A percentile compares a stretch with the other conserved stretches of the same genome.
Evolutionary conservation across 169 alveolate species (phyloP).

Genomic region (Babesia sp.): DNA sequence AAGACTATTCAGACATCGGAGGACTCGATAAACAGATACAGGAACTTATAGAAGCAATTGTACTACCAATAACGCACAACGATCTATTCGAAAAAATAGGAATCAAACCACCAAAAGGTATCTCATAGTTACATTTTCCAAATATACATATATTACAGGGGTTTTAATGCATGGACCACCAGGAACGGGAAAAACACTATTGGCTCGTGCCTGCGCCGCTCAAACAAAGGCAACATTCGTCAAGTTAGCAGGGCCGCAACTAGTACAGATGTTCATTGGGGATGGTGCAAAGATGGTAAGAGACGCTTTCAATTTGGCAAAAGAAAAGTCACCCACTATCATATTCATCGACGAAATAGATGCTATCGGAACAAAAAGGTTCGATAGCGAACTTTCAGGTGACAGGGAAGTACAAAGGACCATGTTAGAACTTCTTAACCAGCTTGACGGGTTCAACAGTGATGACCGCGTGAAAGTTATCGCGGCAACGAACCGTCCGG

Average conservation of each 20-base stretch:
- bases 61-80: constrained; percentile 98
- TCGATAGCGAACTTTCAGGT: constrained; percentile 94
- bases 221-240: constrained; percentile 97
- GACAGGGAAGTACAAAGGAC: constrained; percentile 99
- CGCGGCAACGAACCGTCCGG: constrained; percentile 99
- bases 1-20: constrained; percentile 98
- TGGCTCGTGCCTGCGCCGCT: constrained; percentile 96
- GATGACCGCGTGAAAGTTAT: constrained; percentile 91
- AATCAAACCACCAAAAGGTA: constrained; percentile 97
- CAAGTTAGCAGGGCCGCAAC: constrained; percentile 98
- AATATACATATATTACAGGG: constrained; percentile 66
- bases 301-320: constrained; percentile 98
- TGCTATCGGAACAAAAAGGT: constrained; percentile 97
- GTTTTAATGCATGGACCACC: constrained; percentile 99
- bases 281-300: constrained; percentile 99
- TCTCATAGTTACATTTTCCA: neutral
- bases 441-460: constrained; percentile 92
- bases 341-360: constrained; percentile 98
- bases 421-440: constrained; percentile 97
- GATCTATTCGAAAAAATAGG: constrained; percentile 98
- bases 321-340: constrained; percentile 99
- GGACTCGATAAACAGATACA: constrained; percentile 99
- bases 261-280: constrained; percentile 99
- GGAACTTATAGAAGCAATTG: constrained; percentile 98
- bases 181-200: constrained; percentile 91